Evolutionary conservation across 2,329 filamentous ascomycete species (phyloP), one percentile per base, ranked within the genome.

Genomic region (Seiridium unicorne): DNA sequence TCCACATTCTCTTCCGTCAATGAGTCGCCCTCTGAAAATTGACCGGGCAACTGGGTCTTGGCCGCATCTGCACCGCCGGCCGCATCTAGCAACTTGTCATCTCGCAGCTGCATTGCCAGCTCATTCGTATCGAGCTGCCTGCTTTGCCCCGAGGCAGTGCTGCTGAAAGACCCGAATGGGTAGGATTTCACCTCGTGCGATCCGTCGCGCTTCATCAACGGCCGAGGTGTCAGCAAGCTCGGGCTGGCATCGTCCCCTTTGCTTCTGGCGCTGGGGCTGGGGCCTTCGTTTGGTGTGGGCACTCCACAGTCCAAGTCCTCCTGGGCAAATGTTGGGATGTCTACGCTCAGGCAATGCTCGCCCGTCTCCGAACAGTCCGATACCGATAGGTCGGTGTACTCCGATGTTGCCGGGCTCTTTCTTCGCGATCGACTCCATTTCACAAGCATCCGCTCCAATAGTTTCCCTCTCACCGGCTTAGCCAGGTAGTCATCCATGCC

Each of bases 401-500:
- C 47, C 51, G 64, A 32, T 58, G 69, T 18, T 70, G 64, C 62
- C 6, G 59, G 53, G 18, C 53, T 55, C 54, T 64, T 68, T 4
- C 65, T 72, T 38, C 71, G 70, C 4, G 67, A 64, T 68, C 68
- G 81, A 18, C 80, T 84, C 89, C 89, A 92, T 59, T 89, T 85
- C 31, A 91, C 77, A 44, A 92, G 79, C 87, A 90, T 92, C 66
- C 79, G 84, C 71, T 92, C 89, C 6, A 92, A 74, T 4, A 86
- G 82, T 56, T 83, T 82, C 64, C 87, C 84, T 66, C 88, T 89
- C 46, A 92, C 89, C 1, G 89, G 90, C 68, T 91, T 91, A n/a
- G 86, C 79, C 8, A 91, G 77, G 67, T 91, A 89, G 68, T 91
- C 89, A 65, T 92, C 89, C 90, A 92, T 92, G 38, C 90, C 90